Evolutionary conservation across 805 yeast genomes (phyloP).

Genomic region (Pichia nakasei): DNA sequence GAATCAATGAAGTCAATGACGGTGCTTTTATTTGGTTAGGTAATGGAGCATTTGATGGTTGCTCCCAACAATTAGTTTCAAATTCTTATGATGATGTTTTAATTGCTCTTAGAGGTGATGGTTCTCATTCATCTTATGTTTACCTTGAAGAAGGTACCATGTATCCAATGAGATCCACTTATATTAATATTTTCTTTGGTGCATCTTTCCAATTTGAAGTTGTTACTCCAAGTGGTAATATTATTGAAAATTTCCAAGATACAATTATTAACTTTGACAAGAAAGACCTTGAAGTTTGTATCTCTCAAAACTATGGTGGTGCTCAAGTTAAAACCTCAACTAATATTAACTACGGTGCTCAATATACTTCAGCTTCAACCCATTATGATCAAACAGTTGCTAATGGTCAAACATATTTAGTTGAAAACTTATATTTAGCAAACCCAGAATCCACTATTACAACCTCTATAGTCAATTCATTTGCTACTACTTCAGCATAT

Average conservation of each 20-base stretch:
- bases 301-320: neutral
- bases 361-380: neutral
- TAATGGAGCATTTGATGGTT: slow-evolving; percentile 27
- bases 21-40: slow-evolving; percentile 24
- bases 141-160: slow-evolving; percentile 6
- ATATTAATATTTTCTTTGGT: slow-evolving; percentile 7
- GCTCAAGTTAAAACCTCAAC: neutral
- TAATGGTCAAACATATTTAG: neutral
- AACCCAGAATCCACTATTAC: neutral
- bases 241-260: slow-evolving; percentile 4
- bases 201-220: slow-evolving; percentile 10
- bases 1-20: slow-evolving; percentile 21
- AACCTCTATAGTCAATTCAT: neutral
- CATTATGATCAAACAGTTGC: neutral
- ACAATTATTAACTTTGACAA: slow-evolving; percentile 5
- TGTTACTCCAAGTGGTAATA: slow-evolving; percentile 9
- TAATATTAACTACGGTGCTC: neutral
- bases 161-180: slow-evolving; percentile 12
- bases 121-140: slow-evolving; percentile 3
- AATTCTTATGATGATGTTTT: slow-evolving; percentile 1
- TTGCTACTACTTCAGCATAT: slow-evolving; percentile 3
- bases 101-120: neutral
- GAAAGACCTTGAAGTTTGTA: neutral
- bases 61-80: slow-evolving; percentile 12
- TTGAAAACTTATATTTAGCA: neutral